Evolutionary conservation across 495 filamentous ascomycete genomes (phyloP).

Genomic region (Collariella sp.): DNA sequence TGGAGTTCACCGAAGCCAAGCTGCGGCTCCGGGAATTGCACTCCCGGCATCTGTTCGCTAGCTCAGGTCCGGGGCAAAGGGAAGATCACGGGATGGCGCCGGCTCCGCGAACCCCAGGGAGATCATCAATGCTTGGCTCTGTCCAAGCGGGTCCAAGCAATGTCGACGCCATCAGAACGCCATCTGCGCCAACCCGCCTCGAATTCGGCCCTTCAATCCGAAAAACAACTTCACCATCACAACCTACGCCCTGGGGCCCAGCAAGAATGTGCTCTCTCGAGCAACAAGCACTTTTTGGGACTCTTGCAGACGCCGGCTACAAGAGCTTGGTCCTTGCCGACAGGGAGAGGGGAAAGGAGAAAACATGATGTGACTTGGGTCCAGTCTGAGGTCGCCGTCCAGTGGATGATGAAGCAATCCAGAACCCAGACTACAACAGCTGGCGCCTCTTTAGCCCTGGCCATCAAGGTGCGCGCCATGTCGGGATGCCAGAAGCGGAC

Average conservation of each 20-base stretch:
- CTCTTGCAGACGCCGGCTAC: background rate
- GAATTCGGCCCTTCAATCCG: constrained; percentile 22
- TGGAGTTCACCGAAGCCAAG: background rate
- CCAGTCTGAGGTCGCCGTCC: background rate
- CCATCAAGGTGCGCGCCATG: background rate
- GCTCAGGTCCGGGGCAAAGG: constrained; percentile 4
- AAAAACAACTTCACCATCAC: background rate
- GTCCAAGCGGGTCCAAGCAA: constrained; percentile 4
- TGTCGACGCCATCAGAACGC: constrained; percentile 14
- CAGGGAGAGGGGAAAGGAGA: background rate
- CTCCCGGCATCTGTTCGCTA: constrained; percentile 1
- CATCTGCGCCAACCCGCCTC: constrained; percentile 17
- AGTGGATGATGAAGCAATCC: background rate
- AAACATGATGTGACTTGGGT: background rate
- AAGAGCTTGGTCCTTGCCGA: background rate
- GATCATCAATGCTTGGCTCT: background rate
- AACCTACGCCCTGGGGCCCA: too few species aligned
- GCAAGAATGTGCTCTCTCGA: background rate
- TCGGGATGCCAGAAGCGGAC: constrained; percentile 9
- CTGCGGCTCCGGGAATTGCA: background rate
- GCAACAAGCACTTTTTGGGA: background rate
- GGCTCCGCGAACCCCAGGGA: constrained; percentile 5
- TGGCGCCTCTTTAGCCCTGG: background rate
- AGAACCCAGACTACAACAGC: background rate
- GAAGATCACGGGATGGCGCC: constrained; percentile 5